Conservation (phyloP, 495 filamentous ascomycete species). For the Daldinia grandis region DNA sequence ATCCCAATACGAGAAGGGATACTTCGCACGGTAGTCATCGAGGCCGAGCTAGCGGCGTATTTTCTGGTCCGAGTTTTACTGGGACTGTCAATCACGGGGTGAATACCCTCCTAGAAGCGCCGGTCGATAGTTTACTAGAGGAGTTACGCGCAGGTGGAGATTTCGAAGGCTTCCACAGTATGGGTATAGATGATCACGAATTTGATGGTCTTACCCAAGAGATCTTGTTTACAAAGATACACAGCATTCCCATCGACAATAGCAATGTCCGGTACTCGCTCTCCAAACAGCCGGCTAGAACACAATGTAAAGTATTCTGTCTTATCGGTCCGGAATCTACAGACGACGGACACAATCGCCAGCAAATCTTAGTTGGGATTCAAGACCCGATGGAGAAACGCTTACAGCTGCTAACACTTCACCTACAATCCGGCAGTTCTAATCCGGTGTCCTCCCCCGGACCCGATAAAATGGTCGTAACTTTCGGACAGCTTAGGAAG, state of each 20-base stretch:
- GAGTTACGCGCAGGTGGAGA: constrained; percentile 68
- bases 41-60: constrained; percentile 66
- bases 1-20: constrained; percentile 61
- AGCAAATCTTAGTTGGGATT: constrained; percentile 70
- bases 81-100: constrained; percentile 50
- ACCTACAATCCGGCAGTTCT: constrained; percentile 51
- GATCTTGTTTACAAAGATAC: constrained; percentile 75
- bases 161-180: constrained; percentile 72
- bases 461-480: constrained; percentile 46
- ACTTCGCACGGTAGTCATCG: constrained; percentile 80
- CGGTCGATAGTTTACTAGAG: constrained; percentile 76
- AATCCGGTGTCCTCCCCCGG: constrained; percentile 17
- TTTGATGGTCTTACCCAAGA: constrained; percentile 76
- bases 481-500: constrained; percentile 54
- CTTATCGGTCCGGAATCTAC: constrained; percentile 64
- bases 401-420: constrained; percentile 72
- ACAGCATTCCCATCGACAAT: constrained; percentile 72
- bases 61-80: constrained; percentile 48
- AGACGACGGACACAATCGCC: constrained; percentile 58
- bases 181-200: constrained; percentile 74
- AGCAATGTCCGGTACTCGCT: constrained; percentile 65
- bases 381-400: constrained; percentile 72
- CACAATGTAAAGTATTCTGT: constrained; percentile 69
- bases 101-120: constrained; percentile 68
- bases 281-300: constrained; percentile 56